These are phyloP conservation scores for Solanum bulbocastanum DNA, from an alignment of 257 asterid genomes.

Conservation along the genomic window DNA sequence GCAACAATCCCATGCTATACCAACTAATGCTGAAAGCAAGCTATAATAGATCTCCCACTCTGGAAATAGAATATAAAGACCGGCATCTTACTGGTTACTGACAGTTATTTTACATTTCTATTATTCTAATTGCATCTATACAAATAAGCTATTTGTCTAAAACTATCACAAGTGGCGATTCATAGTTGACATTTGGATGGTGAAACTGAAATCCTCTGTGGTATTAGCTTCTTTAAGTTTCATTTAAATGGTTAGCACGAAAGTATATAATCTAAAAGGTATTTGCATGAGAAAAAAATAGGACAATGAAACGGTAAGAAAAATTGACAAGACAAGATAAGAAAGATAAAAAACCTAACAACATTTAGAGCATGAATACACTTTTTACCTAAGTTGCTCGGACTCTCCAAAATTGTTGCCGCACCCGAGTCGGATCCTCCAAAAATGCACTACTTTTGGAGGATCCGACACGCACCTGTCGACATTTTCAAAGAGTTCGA, in stretches of 20 bases:
- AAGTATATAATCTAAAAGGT: neutral
- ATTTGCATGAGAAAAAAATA: neutral
- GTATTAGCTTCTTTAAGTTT: neutral
- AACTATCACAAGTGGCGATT: neutral
- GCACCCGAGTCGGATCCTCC: no score
- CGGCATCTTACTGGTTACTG: neutral
- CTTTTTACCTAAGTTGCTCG: no score
- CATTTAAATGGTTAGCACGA: neutral
- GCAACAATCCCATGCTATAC: neutral
- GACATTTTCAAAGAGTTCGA: no score
- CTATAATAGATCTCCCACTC: neutral
- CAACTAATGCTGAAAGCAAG: neutral
- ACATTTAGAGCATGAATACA: neutral
- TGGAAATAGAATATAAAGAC: neutral
- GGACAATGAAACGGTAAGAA: neutral
- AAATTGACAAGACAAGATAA: neutral
- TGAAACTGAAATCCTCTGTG: neutral
- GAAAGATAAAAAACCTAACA: neutral
- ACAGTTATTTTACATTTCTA: neutral
- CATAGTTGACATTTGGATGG: neutral
- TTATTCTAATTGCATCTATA: neutral
- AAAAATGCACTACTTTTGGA: no score
- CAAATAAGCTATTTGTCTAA: neutral
- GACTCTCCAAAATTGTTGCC: no score
- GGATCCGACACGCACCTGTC: no score